A percentile compares a stretch with the other conserved stretches of the same genome.
Conservation (phyloP, 1,139 yeast genomes). For the Saccharomyces hybrid region DNA sequence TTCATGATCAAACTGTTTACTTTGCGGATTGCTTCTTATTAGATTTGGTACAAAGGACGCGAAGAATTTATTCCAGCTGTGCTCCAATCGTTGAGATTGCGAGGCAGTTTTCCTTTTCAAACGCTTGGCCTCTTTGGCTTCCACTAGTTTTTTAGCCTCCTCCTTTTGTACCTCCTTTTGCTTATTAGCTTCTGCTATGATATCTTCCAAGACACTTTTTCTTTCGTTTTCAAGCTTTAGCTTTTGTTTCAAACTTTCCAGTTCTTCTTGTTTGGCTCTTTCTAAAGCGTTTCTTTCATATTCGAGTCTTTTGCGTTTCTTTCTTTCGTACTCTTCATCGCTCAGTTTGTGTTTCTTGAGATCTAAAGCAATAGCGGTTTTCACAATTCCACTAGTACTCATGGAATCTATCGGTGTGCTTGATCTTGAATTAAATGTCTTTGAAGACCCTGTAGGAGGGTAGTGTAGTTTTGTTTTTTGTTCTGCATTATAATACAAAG, state of each 20-base stretch:
- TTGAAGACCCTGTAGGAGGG: constrained; percentile 25
- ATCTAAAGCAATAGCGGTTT: neutral
- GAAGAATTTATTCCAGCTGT: constrained; percentile 54
- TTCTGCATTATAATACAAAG: constrained; percentile 29
- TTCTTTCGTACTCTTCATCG: constrained; percentile 20
- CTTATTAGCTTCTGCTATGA: constrained; percentile 38
- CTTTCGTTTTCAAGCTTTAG: constrained; percentile 23
- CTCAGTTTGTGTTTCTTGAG: neutral
- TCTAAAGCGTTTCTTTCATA: constrained; percentile 22
- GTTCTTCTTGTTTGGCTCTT: constrained; percentile 27
- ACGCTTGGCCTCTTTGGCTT: constrained; percentile 20
- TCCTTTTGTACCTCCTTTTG: constrained; percentile 29
- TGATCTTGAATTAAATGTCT: constrained; percentile 9
- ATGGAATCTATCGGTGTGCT: constrained; percentile 2
- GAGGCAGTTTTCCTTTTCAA: constrained; percentile 17
- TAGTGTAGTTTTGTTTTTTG: constrained; percentile 23
- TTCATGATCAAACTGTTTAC: constrained; percentile 53
- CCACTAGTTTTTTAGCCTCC: constrained; percentile 14
- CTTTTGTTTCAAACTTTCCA: constrained; percentile 23
- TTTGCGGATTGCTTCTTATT: constrained; percentile 55
- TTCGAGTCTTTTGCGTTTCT: constrained; percentile 18
- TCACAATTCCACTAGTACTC: neutral
- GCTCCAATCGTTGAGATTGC: constrained; percentile 27
- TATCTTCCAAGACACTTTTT: constrained; percentile 31
- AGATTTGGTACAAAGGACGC: constrained; percentile 77